Evolutionary conservation across 768 basidiomycete species (phyloP).

Genomic region (Auricularia heimuer): DNA sequence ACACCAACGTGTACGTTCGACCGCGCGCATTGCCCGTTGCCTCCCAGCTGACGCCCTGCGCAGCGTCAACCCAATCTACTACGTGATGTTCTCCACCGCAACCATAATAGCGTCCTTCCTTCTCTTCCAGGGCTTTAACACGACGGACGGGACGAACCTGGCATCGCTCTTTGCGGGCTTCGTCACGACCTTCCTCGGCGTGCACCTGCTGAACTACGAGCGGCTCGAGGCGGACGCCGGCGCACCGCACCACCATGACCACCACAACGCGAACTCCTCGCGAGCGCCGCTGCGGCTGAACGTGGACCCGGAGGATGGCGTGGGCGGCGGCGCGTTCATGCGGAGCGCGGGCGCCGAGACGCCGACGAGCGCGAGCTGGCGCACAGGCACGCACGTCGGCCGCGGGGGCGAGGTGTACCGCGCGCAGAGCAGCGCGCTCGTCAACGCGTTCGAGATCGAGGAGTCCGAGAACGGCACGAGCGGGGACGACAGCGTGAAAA

Average conservation of each 20-base stretch:
- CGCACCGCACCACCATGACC: not conserved
- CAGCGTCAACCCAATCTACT: conserved; percentile 40
- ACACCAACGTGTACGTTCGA: conserved; percentile 31
- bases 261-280: not conserved
- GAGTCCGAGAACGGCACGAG: not conserved
- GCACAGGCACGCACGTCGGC: not conserved
- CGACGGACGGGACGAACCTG: conserved; percentile 28
- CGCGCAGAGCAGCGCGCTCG: conserved; percentile 55
- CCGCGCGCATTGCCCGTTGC: not conserved
- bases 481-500: not conserved
- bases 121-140: conserved; percentile 40
- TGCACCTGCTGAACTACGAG: conserved; percentile 24
- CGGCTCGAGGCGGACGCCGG: not conserved
- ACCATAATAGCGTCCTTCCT: conserved; percentile 37
- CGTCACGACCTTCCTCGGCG: conserved; percentile 37
- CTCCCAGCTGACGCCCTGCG: not conserved
- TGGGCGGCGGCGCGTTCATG: not conserved
- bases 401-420: not conserved
- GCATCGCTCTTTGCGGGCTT: conserved; percentile 37
- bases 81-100: conserved; percentile 35
- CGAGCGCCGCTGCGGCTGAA: not conserved
- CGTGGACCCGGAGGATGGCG: not conserved
- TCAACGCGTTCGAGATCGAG: conserved; percentile 28
- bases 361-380: conserved; percentile 3
- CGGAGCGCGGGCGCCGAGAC: not conserved